These are phyloP conservation scores for Aspergillus floridensis DNA, from an alignment of 2,329 filamentous ascomycete genomes.

Conservation along the genomic window DNA sequence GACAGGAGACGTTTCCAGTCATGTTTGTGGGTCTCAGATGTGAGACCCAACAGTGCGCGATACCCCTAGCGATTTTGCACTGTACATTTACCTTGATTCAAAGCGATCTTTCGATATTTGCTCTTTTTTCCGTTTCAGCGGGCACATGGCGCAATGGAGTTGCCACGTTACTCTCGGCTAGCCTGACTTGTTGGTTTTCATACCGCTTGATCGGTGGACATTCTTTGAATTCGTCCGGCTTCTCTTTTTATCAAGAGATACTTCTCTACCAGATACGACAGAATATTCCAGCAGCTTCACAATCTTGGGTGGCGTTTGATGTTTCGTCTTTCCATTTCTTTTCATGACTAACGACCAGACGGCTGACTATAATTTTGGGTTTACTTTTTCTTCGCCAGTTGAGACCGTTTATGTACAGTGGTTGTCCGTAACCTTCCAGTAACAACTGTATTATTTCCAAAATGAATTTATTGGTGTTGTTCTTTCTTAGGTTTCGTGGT, in stretches of 20 bases:
- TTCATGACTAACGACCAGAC: slow-evolving; percentile 20
- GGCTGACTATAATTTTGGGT: slow-evolving; percentile 5
- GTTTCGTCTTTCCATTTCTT: slow-evolving; percentile 13
- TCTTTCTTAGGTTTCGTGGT: background rate
- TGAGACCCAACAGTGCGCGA: slow-evolving; percentile 18
- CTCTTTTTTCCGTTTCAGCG: slow-evolving; percentile 12
- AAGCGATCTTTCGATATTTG: background rate
- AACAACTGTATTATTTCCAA: slow-evolving; percentile 32
- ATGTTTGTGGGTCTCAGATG: background rate
- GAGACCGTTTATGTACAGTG: slow-evolving; percentile 26
- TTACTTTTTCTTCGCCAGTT: slow-evolving; percentile 1
- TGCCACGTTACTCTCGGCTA: slow-evolving; percentile 14
- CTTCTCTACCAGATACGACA: background rate
- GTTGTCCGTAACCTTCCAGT: slow-evolving; percentile 21
- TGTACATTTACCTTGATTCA: slow-evolving; percentile 21
- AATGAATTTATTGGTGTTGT: slow-evolving; percentile 7
- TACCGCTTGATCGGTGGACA: slow-evolving; percentile 11
- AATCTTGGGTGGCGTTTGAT: slow-evolving; percentile 9
- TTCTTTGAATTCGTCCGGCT: background rate
- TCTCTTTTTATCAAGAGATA: background rate
- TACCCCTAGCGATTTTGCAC: slow-evolving; percentile 26
- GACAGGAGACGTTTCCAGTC: background rate
- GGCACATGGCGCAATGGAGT: slow-evolving; percentile 27
- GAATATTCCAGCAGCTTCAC: background rate
- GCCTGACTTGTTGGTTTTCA: slow-evolving; percentile 13